These are phyloP conservation scores for Brassica carinata DNA, from an alignment of 345 rosid species.

Conservation along the genomic window DNA sequence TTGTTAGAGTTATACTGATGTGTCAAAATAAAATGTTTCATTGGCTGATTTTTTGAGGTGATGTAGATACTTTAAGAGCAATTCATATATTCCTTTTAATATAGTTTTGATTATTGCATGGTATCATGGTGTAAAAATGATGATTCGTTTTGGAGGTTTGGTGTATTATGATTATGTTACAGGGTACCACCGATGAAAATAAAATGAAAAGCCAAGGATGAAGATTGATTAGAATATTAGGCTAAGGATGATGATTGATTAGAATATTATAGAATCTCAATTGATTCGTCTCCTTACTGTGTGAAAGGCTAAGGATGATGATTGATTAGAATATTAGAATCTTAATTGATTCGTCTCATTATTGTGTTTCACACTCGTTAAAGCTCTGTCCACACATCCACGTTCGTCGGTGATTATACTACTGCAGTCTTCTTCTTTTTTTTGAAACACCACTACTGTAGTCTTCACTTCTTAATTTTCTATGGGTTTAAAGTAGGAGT, in stretches of 20 bases:
- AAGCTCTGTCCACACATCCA: slow-evolving; percentile 18
- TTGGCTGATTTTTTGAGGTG: too few relatives aligned
- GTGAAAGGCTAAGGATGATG: too few relatives aligned
- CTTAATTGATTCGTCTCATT: slow-evolving; percentile 5
- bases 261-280: too few relatives aligned
- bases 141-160: neutral
- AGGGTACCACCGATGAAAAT: neutral
- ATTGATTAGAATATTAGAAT: neutral
- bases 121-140: neutral
- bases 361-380: slow-evolving; percentile 29
- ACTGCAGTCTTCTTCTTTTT: neutral
- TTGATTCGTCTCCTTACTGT: too few relatives aligned
- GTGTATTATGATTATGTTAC: too few relatives aligned
- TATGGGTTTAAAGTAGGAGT: neutral
- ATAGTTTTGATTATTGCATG: slow-evolving; percentile 10
- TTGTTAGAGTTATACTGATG: too few relatives aligned
- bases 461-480: neutral
- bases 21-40: too few relatives aligned
- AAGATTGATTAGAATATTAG: too few relatives aligned
- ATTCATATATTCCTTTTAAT: too few relatives aligned
- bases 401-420: slow-evolving; percentile 32
- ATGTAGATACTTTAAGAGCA: too few relatives aligned
- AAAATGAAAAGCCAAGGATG: too few relatives aligned
- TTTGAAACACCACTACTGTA: neutral
- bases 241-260: too few relatives aligned